These are phyloP conservation scores for Alternaria gansuensis DNA, from an alignment of 2,329 filamentous ascomycete species.

Conservation along the genomic window DNA sequence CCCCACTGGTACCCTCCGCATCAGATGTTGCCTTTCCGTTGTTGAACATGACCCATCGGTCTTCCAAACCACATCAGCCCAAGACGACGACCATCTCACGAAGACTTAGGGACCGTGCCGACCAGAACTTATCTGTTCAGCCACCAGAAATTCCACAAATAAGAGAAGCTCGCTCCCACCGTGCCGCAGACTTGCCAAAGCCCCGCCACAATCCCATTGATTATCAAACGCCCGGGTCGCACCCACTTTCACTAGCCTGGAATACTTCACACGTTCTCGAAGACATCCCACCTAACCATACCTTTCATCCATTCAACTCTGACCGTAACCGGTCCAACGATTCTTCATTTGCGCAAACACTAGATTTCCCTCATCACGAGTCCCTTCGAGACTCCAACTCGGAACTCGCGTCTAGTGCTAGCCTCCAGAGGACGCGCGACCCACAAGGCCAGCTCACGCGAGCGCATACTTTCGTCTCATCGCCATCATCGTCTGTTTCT, in stretches of 20 bases:
- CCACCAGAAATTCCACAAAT: constrained; percentile 45
- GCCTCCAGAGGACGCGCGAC: constrained; percentile 21
- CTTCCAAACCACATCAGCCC: constrained; percentile 38
- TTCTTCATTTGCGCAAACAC: constrained; percentile 30
- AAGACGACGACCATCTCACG: constrained; percentile 49
- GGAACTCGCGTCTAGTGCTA: constrained; percentile 24
- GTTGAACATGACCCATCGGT: constrained; percentile 50
- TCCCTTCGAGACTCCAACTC: constrained; percentile 29
- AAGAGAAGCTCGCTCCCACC: constrained; percentile 41
- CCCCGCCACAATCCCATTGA: constrained; percentile 45
- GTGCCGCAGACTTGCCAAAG: constrained; percentile 44
- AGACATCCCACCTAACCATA: constrained; percentile 30
- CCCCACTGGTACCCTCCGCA: constrained; percentile 42
- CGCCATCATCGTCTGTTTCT: constrained; percentile 37
- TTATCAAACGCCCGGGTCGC: constrained; percentile 38
- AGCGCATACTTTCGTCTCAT: constrained; percentile 29
- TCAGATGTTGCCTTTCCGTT: constrained; percentile 41
- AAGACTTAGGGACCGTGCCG: constrained; percentile 45
- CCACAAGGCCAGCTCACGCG: constrained; percentile 28
- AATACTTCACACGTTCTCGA: constrained; percentile 33
- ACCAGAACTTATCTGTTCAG: constrained; percentile 42
- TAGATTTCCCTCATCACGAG: constrained; percentile 32
- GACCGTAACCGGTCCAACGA: constrained; percentile 25
- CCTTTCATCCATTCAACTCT: constrained; percentile 29
- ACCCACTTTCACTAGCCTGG: constrained; percentile 38